Percentiles rank a stretch among this genome's conserved stretches.
These are phyloP conservation scores for Penicillium capsulatum DNA, from an alignment of 2,329 filamentous ascomycete genomes.

Conservation along the genomic window DNA sequence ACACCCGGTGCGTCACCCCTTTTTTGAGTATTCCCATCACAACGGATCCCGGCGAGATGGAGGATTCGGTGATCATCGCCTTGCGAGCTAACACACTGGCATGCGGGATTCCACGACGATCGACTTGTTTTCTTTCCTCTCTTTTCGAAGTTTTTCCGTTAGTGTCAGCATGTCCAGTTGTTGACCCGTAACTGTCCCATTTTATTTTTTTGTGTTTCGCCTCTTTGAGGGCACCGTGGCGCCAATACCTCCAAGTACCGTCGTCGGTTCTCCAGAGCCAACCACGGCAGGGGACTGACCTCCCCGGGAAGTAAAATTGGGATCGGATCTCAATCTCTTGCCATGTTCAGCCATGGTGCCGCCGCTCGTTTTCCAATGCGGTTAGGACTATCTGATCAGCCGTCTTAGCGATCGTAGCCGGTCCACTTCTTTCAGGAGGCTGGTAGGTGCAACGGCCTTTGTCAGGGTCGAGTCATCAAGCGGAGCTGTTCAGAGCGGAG, in stretches of 20 bases:
- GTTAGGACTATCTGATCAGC: constrained; percentile 28
- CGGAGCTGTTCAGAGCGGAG: constrained; percentile 6
- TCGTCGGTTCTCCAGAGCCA: too few relatives aligned
- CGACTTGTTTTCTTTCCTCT: constrained; percentile 1
- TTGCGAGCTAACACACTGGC: constrained; percentile 6
- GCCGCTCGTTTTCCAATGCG: constrained; percentile 23
- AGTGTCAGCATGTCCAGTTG: too few relatives aligned
- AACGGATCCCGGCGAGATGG: not conserved
- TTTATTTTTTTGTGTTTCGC: too few relatives aligned
- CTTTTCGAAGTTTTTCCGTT: constrained; percentile 10
- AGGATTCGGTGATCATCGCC: constrained; percentile 9
- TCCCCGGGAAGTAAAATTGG: constrained; percentile 20
- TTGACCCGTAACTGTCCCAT: too few relatives aligned
- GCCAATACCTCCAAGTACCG: too few relatives aligned
- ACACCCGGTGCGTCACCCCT: not conserved
- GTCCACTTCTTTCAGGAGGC: constrained; percentile 6
- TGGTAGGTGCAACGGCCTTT: constrained; percentile 6
- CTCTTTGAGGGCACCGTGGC: too few relatives aligned
- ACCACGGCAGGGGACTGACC: not conserved
- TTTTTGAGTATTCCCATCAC: constrained; percentile 1
- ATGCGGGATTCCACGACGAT: constrained; percentile 15
- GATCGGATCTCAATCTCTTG: constrained; percentile 29
- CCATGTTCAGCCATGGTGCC: constrained; percentile 21
- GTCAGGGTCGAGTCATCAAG: constrained; percentile 16
- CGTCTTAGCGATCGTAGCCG: constrained; percentile 21